Base-by-base conservation (phyloP, 2,329 filamentous ascomycete species). In the Aspergillus pseudoterreus region DNA sequence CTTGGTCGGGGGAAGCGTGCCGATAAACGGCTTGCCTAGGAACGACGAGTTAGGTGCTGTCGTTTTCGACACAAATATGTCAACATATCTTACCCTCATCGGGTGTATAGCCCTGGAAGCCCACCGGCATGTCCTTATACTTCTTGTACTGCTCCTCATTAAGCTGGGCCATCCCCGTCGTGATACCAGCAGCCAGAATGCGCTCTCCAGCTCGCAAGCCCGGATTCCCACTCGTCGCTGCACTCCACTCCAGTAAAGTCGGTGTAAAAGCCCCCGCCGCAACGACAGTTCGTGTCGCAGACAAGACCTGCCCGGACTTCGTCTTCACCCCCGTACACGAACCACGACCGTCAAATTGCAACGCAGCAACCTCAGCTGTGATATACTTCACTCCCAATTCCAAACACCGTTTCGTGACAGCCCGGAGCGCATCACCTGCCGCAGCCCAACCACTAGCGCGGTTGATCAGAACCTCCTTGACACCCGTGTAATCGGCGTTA, bases 381-480 rank as follows among this genome's bases (percentile, higher is more conserved):
- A 82, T 73, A 51, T 85, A 86, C 62, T 78, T 77, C 54, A 85
- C 83, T 1, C 84, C 83, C 6, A 82, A 64, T 43, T 77, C 72
- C 4, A 85, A 58, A 14, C 74, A 74, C 51, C 72, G 72, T 32
- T 76, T 74, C 1, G 81, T 85, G 8, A 85, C 74, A 1, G 78
- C 79, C 46, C 73, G 66, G 53, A 86, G 63, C 27, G 77, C 75
- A 57, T 84, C 81, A 2, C 80, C 81, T 2, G 84, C 83, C n/a
- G 81, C 81, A 6, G 77, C 82, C 81, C 82, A 86, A 1, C 83
- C 83, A 63, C 80, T 82, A 30, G 75, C 78, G 53, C 75, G 78
- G 71, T 86, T 86, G 42, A 85, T 69, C 2, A 85, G 53, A 4
- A 64, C 81, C 57, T 83, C 79, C 57, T 78, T 82, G 43, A 80